Conservation (phyloP, 2,329 filamentous ascomycete genomes). For the Monascus ruber region DNA sequence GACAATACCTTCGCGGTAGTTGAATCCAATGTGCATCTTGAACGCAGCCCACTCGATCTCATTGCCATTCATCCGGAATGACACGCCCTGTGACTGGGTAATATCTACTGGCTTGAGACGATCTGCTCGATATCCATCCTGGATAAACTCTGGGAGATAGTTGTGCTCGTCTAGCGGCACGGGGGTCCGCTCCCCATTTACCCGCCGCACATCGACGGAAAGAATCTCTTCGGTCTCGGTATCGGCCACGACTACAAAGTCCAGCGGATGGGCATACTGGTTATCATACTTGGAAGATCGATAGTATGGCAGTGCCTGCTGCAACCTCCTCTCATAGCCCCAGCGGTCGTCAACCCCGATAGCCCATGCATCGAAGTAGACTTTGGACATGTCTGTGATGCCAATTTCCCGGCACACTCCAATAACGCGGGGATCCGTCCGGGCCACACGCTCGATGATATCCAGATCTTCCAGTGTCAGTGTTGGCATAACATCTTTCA, state of each 20-base stretch:
- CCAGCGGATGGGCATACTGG: conserved; percentile 20
- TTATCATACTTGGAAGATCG: conserved; percentile 18
- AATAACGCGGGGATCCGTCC: conserved; percentile 20
- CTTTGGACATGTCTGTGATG: conserved; percentile 24
- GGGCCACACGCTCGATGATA: conserved; percentile 22
- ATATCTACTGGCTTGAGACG: conserved; percentile 18
- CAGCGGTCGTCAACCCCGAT: conserved; percentile 26
- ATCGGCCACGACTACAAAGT: conserved; percentile 16
- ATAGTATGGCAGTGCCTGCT: conserved; percentile 24
- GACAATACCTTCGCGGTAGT: conserved; percentile 44
- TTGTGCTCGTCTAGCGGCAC: conserved; percentile 14
- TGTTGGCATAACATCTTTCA: conserved; percentile 37
- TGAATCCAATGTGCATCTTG: conserved; percentile 36
- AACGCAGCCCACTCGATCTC: conserved; percentile 18
- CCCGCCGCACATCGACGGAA: conserved; percentile 14
- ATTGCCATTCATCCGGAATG: conserved; percentile 19
- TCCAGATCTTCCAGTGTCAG: conserved; percentile 26
- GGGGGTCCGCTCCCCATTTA: conserved; percentile 14
- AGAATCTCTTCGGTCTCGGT: conserved; percentile 18
- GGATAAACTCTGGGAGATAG: conserved; percentile 17
- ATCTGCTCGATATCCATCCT: conserved; percentile 13
- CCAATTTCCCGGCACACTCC: conserved; percentile 23
- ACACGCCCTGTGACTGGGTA: conserved; percentile 17
- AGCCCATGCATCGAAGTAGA: conserved; percentile 26
- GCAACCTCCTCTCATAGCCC: conserved; percentile 21